Conservation (phyloP, 2,329 filamentous ascomycete species). For the Monascus ruber region DNA sequence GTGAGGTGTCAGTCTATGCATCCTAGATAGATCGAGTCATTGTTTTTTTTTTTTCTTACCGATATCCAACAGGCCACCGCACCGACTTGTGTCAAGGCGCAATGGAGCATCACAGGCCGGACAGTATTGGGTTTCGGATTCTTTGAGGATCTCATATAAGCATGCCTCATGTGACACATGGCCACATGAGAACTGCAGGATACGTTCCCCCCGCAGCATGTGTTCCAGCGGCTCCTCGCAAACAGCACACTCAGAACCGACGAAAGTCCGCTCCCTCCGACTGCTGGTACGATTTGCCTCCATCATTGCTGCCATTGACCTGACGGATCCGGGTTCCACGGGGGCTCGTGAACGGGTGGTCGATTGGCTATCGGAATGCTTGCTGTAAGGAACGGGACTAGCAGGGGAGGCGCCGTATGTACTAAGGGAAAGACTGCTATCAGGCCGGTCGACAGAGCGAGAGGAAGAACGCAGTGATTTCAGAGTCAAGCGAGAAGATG, state of each 20-base stretch:
- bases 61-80: conserved; percentile 84
- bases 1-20: no score
- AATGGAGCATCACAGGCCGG: conserved; percentile 87
- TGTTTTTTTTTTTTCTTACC: conserved; percentile 43
- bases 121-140: conserved; percentile 87
- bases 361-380: conserved; percentile 22
- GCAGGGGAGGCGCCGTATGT: conserved; percentile 4
- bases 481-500: conserved; percentile 21
- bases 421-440: conserved; percentile 14
- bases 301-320: conserved; percentile 53
- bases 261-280: conserved; percentile 84
- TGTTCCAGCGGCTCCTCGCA: conserved; percentile 96
- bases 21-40: no score
- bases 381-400: conserved; percentile 8
- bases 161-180: conserved; percentile 97
- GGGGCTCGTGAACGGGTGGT: conserved; percentile 6
- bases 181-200: conserved; percentile 90
- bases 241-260: conserved; percentile 87
- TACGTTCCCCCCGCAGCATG: conserved; percentile 82
- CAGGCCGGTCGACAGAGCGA: conserved; percentile 16
- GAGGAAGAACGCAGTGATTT: conserved; percentile 21
- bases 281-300: conserved; percentile 66
- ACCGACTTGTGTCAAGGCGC: conserved; percentile 81
- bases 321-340: conserved; percentile 15
- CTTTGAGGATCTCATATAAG: conserved; percentile 96